Conservation (phyloP, 2,329 filamentous ascomycete species). For the Aaosphaeria arxii region DNA sequence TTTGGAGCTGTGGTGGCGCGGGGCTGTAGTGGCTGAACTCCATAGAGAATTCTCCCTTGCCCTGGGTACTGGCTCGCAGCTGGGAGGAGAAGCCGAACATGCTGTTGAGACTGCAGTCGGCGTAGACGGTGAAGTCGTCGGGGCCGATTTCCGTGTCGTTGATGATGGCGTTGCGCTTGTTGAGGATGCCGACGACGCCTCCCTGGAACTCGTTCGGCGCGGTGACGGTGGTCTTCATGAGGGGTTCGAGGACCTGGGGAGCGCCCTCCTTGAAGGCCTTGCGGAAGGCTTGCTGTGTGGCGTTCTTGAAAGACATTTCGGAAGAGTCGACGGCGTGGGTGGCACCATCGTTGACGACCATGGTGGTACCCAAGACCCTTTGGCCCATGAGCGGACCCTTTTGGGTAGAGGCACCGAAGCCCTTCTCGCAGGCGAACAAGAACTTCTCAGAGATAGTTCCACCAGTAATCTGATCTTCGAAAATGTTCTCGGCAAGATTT, state of each 20-base stretch:
- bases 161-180: constrained; percentile 94
- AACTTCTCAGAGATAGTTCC: constrained; percentile 95
- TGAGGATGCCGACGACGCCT: constrained; percentile 88
- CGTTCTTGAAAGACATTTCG: constrained; percentile 92
- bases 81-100: constrained; percentile 98
- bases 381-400: constrained; percentile 92
- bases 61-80: constrained; percentile 88
- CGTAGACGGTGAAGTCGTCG: constrained; percentile 90
- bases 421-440: constrained; percentile 90
- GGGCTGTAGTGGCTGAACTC: constrained; percentile 96
- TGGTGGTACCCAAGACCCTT: constrained; percentile 81
- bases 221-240: constrained; percentile 98
- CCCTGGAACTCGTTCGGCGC: constrained; percentile 97
- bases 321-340: constrained; percentile 98
- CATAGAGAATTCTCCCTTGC: constrained; percentile 98
- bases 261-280: constrained; percentile 82
- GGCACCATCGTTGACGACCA: constrained; percentile 94
- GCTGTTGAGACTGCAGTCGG: constrained; percentile 88
- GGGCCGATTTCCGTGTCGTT: constrained; percentile 90
- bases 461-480: constrained; percentile 83
- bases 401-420: constrained; percentile 77
- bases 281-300: constrained; percentile 93
- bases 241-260: constrained; percentile 84
- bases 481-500: constrained; percentile 70
- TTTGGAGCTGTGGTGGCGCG: constrained; percentile 85